Conservation (phyloP, 805 yeast species). For the Saccharomycopsis sp. region DNA sequence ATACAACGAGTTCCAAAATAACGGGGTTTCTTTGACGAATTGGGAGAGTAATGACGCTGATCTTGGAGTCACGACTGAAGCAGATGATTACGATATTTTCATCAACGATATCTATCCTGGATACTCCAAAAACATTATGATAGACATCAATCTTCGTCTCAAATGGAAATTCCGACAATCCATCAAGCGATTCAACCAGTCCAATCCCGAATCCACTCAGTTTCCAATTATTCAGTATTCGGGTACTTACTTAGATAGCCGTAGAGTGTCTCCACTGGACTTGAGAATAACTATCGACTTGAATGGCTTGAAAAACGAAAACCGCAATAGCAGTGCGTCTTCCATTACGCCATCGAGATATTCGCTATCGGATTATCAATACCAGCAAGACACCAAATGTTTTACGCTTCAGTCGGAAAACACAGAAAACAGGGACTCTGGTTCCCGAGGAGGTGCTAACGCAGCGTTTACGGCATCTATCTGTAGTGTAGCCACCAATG, state of each 20-base stretch:
- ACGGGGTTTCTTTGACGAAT: background rate
- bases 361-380: background rate
- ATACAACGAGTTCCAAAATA: conserved; percentile 10
- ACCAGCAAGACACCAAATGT: background rate
- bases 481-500: background rate
- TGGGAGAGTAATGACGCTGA: background rate
- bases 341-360: background rate
- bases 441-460: background rate
- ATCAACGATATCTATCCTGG: conserved; percentile 20
- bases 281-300: background rate
- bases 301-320: background rate
- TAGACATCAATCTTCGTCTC: conserved; percentile 9
- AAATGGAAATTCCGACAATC: conserved; percentile 11
- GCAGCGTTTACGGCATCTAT: background rate
- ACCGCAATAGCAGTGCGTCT: background rate
- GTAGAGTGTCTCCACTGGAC: background rate
- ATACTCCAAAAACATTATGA: conserved; percentile 12
- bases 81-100: conserved; percentile 7
- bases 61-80: background rate
- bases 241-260: background rate
- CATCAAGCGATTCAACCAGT: conserved; percentile 3
- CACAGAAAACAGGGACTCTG: background rate
- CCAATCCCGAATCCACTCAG: background rate
- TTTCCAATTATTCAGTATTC: background rate
- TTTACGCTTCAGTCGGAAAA: background rate